These are phyloP conservation scores for Sistotremastrum niveocremeum DNA, from an alignment of 768 basidiomycete genomes.

Conservation along the genomic window DNA sequence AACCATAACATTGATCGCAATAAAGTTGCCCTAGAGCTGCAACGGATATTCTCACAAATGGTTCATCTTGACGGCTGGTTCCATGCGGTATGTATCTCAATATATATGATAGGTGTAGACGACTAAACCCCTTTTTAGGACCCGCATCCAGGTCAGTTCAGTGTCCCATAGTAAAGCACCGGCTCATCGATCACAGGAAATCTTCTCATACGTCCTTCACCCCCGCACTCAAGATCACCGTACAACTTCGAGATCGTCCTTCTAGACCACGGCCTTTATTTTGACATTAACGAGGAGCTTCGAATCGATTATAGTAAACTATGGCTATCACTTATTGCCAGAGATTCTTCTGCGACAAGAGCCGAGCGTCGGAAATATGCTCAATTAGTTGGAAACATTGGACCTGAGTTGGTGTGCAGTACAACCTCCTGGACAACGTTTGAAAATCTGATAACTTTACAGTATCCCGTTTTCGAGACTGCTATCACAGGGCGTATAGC, in stretches of 20 bases:
- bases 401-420: slow-evolving; percentile 59
- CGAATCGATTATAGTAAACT: slow-evolving; percentile 77
- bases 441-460: background rate
- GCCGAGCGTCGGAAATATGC: slow-evolving; percentile 78
- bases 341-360: slow-evolving; percentile 48
- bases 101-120: background rate
- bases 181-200: slow-evolving; percentile 42
- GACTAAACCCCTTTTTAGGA: slow-evolving; percentile 35
- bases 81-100: slow-evolving; percentile 44
- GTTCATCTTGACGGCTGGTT: slow-evolving; percentile 92
- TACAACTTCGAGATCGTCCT: slow-evolving; percentile 96
- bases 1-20: slow-evolving; percentile 81
- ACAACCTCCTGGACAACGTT: slow-evolving; percentile 1
- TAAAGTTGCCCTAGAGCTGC: slow-evolving; percentile 81
- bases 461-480: slow-evolving; percentile 93
- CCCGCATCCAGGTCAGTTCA: slow-evolving; percentile 60
- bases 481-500: slow-evolving; percentile 83
- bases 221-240: slow-evolving; percentile 49
- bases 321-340: slow-evolving; percentile 80
- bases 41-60: slow-evolving; percentile 87
- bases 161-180: background rate
- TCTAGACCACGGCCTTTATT: slow-evolving; percentile 89
- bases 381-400: slow-evolving; percentile 80
- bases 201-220: slow-evolving; percentile 73
- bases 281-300: slow-evolving; percentile 70